Percentiles rank a stretch among this genome's conserved stretches.
Evolutionary conservation across 2,329 filamentous ascomycete genomes (phyloP).

Genomic region (Paecilomyces dactylethromorphus): DNA sequence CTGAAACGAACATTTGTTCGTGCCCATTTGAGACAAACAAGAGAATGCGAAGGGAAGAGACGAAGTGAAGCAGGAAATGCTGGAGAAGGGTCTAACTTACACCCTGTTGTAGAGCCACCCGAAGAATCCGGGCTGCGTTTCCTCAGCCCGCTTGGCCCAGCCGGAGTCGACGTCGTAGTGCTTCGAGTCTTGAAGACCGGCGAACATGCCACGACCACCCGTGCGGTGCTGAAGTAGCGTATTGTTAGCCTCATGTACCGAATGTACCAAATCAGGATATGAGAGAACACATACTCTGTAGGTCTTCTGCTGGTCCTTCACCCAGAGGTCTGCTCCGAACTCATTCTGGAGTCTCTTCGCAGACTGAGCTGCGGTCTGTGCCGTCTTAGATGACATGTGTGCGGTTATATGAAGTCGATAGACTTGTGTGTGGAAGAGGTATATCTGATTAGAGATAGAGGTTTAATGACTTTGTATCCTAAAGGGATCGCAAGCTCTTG

Average conservation of each 20-base stretch:
- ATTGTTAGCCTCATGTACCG: background rate
- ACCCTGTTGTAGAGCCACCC: background rate
- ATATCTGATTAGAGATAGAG: background rate
- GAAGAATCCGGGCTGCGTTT: slow-evolving; percentile 3
- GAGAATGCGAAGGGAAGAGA: background rate
- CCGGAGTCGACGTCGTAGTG: slow-evolving; percentile 31
- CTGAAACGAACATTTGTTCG: background rate
- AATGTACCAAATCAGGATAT: background rate
- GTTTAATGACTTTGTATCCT: no score
- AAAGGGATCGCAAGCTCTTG: background rate
- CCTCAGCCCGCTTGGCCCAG: slow-evolving; percentile 25
- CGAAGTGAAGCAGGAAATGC: background rate
- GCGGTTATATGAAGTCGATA: background rate
- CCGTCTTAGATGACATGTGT: background rate
- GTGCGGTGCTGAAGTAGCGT: slow-evolving; percentile 20
- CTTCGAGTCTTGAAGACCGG: slow-evolving; percentile 31
- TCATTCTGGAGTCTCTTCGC: slow-evolving; percentile 17
- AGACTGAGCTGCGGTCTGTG: background rate
- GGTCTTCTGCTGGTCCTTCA: slow-evolving; percentile 14
- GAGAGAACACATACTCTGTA: slow-evolving; percentile 14
- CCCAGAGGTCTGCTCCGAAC: slow-evolving; percentile 30
- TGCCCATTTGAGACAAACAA: background rate
- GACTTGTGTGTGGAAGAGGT: background rate
- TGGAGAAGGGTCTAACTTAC: background rate
- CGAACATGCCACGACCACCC: slow-evolving; percentile 30